phyloP scores from a whole-genome alignment of 495 filamentous ascomycete genomes.

The Chaetomium fimeti region DNA sequence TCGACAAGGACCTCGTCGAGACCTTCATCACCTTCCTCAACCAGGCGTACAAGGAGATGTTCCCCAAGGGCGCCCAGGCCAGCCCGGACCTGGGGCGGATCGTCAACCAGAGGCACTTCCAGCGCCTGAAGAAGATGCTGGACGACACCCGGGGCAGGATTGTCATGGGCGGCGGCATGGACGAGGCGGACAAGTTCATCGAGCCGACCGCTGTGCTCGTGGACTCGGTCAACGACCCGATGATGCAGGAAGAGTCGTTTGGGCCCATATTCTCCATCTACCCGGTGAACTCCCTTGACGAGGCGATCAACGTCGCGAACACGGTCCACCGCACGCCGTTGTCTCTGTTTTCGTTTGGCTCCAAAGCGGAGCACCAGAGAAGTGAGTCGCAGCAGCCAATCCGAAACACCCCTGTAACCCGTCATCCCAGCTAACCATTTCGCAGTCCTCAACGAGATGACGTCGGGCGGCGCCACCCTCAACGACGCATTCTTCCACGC shows the following conservation, averaged over 20 bases:
- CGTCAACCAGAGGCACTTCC: constrained; percentile 72
- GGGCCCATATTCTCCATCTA: constrained; percentile 83
- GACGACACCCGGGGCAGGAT: constrained; percentile 81
- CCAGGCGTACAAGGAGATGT: constrained; percentile 71
- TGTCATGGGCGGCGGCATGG: constrained; percentile 76
- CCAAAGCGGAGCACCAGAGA: constrained; percentile 67
- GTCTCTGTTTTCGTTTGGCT: constrained; percentile 80
- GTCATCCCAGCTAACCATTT: constrained; percentile 11
- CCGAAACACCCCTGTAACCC: not conserved
- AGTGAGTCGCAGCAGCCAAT: constrained; percentile 41
- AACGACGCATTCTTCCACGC: constrained; percentile 85
- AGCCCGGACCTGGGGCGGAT: constrained; percentile 76
- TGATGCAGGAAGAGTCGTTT: constrained; percentile 81
- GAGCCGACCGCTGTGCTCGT: constrained; percentile 83
- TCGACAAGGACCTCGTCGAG: constrained; percentile 70
- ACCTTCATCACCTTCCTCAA: constrained; percentile 74
- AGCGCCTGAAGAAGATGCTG: constrained; percentile 84
- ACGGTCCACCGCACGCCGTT: constrained; percentile 76
- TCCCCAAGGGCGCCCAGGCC: constrained; percentile 72
- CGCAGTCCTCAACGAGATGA: constrained; percentile 59
- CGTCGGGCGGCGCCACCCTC: constrained; percentile 73
- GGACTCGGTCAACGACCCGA: constrained; percentile 67
- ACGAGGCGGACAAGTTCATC: constrained; percentile 74
- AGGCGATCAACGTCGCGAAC: constrained; percentile 76
- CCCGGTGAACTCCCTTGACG: constrained; percentile 70